These are phyloP conservation scores for Clonostachys chloroleuca DNA, from an alignment of 2,329 filamentous ascomycete genomes.

Conservation along the genomic window DNA sequence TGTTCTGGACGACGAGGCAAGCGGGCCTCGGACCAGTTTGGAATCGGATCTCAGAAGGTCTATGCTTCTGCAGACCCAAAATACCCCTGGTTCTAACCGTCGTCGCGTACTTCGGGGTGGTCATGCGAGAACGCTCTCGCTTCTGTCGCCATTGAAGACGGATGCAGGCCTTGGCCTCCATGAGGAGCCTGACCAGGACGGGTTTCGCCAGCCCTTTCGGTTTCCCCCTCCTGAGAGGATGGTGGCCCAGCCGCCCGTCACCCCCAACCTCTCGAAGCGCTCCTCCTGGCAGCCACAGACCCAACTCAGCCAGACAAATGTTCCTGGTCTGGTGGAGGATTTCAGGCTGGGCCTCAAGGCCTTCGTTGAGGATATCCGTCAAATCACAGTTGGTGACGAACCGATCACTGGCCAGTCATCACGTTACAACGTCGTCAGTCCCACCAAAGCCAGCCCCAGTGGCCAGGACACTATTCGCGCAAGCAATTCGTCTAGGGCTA, in stretches of 20 bases:
- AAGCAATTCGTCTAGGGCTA: conserved; percentile 30
- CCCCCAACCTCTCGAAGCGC: conserved; percentile 43
- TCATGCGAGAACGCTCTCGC: conserved; percentile 64
- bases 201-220: conserved; percentile 11
- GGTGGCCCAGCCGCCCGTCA: conserved; percentile 25
- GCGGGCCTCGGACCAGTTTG: conserved; percentile 29
- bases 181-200: conserved; percentile 27
- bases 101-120: conserved; percentile 66
- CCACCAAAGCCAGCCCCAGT: conserved; percentile 5
- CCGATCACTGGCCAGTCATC: conserved; percentile 53
- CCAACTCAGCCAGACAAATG: conserved; percentile 32
- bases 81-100: conserved; percentile 32
- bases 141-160: conserved; percentile 67
- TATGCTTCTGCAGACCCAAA: conserved; percentile 48
- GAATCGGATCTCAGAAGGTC: conserved; percentile 74
- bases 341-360: conserved; percentile 87
- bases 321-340: conserved; percentile 83
- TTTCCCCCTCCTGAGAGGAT: conserved; percentile 20
- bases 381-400: conserved; percentile 95
- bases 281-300: conserved; percentile 55
- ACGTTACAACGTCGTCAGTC: conserved; percentile 7
- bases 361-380: conserved; percentile 91
- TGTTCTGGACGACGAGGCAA: conserved; percentile 20
- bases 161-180: conserved; percentile 34
- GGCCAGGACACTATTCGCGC: conserved; percentile 42